Percentiles rank a stretch among this genome's conserved stretches.
Conservation (phyloP, 108 stramenopile genomes). For the Schizochytrium sp. region DNA sequence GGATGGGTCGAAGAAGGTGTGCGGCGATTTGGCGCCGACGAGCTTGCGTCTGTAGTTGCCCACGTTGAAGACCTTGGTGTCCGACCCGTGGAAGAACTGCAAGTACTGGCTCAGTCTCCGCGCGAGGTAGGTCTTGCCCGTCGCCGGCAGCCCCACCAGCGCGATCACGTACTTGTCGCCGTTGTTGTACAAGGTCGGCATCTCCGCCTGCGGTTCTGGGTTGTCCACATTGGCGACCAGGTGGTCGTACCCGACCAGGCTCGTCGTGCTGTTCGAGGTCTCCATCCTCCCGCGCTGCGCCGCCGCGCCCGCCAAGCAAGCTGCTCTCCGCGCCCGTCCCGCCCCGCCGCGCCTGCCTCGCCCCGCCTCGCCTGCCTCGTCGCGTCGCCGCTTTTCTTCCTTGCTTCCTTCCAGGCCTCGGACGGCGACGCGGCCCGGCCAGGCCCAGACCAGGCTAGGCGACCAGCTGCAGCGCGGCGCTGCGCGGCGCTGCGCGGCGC, state of each 20-base stretch:
- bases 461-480: no score
- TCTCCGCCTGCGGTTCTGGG: not conserved
- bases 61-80: conserved; percentile 80
- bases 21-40: conserved; percentile 32
- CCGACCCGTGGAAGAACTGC: conserved; percentile 79
- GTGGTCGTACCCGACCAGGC: conserved; percentile 17
- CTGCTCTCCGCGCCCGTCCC: no score
- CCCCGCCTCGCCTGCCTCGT: no score
- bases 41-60: conserved; percentile 70
- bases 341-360: no score
- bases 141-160: conserved; percentile 90
- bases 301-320: no score
- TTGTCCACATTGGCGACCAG: not conserved
- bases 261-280: not conserved
- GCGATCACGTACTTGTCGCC: conserved; percentile 68
- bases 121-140: conserved; percentile 93
- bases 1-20: conserved; percentile 77
- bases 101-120: conserved; percentile 80
- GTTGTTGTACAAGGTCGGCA: not conserved
- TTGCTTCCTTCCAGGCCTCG: no score
- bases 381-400: no score
- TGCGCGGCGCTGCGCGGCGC: no score
- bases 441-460: no score
- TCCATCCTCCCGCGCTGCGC: not conserved
- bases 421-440: no score